Evolutionary conservation across 2,329 filamentous ascomycete genomes (phyloP), one percentile per base, ranked within the genome.

Genomic region (Calycina marina): DNA sequence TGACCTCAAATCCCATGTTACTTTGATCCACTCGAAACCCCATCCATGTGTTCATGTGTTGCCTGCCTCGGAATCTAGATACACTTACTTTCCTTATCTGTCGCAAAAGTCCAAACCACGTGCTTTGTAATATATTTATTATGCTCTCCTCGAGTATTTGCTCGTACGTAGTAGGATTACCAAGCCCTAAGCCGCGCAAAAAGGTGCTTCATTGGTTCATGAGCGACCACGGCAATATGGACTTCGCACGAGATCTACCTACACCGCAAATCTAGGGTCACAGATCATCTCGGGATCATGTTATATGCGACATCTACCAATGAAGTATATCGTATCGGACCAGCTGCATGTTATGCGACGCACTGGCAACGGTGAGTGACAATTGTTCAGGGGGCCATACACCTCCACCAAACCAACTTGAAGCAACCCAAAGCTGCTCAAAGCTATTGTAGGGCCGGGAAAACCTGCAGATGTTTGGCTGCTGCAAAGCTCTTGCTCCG

Each of bases 61-160:
- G 24, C 17, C 53, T 43, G 39, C 56, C 40, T 45, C 53, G 8
- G 8, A 9, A n/a, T n/a, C n/a, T n/a, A 22, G 8, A n/a, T n/a
- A 8, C 20, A 22, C 8, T 22, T 22, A 6, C 18, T 6, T 6
- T 6, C 18, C 18, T 6, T 22, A 9, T 8, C 20, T 22, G 6
- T 34, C 17, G 20, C 14, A 20, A 28, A 25, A 16, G 47, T 36
- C 54, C 58, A 60, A 15, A 32, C 32, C 40, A 46, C 39, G 40
- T 42, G 44, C 44, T 49, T 48, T 40, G 40, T 48, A 36, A 49
- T 43, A 44, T 36, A 39, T 49, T 43, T 48, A 46, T 48, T 47
- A 43, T 43, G n/a, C n/a, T n/a, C n/a, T n/a, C n/a, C n/a, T n/a
- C n/a, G n/a, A n/a, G n/a, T n/a, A n/a, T n/a, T n/a, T n/a, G n/a